These are phyloP conservation scores for Trichoderma koningiopsis DNA, from an alignment of 2,329 filamentous ascomycete genomes.

Conservation along the genomic window DNA sequence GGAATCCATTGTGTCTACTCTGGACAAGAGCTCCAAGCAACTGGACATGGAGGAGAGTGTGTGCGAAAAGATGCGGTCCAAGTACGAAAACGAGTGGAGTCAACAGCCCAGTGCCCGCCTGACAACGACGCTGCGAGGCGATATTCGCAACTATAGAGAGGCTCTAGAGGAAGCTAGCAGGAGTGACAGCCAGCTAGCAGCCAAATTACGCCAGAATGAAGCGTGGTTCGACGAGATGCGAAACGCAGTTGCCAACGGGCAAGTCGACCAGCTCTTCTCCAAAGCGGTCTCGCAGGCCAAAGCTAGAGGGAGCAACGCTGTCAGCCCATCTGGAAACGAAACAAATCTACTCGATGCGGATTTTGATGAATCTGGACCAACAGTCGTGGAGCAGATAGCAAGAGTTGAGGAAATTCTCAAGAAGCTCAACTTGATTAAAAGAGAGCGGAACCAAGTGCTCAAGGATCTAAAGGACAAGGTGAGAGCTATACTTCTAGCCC, in stretches of 20 bases:
- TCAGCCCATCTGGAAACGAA: constrained; percentile 64
- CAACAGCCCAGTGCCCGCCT: constrained; percentile 92
- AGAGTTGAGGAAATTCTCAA: constrained; percentile 88
- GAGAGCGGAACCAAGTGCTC: constrained; percentile 85
- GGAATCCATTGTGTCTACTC: constrained; percentile 66
- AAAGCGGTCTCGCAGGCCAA: constrained; percentile 79
- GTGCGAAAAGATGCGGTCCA: constrained; percentile 98
- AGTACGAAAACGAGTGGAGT: constrained; percentile 94
- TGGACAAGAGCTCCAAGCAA: constrained; percentile 83
- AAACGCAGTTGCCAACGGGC: constrained; percentile 79
- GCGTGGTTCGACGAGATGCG: constrained; percentile 94
- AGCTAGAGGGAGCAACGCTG: constrained; percentile 61
- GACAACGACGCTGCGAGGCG: constrained; percentile 82
- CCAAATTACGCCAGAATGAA: constrained; percentile 83
- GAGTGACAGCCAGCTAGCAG: constrained; percentile 81
- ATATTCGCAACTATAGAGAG: constrained; percentile 84
- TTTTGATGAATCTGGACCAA: constrained; percentile 77
- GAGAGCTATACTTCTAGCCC: constrained; percentile 32
- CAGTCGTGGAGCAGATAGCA: constrained; percentile 85
- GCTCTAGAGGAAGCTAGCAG: constrained; percentile 86
- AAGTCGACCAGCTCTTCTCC: constrained; percentile 87
- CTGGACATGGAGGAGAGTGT: constrained; percentile 97
- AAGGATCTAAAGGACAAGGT: constrained; percentile 99
- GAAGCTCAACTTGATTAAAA: constrained; percentile 88
- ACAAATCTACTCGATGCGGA: constrained; percentile 88